Conservation (phyloP, 2,329 filamentous ascomycete genomes). For the Dothideomycetes sp. region DNA sequence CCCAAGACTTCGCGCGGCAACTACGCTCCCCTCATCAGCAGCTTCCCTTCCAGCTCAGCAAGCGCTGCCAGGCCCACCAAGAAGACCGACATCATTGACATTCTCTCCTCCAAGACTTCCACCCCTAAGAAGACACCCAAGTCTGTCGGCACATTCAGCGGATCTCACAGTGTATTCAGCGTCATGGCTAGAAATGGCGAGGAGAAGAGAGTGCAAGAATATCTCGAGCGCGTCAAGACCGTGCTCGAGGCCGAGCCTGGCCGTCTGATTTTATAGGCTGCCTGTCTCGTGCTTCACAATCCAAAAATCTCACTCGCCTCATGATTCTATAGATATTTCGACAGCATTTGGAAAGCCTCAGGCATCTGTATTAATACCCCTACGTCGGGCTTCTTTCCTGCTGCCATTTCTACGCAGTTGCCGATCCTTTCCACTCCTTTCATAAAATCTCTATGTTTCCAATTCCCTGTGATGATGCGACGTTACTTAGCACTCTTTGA, state of each 20-base stretch:
- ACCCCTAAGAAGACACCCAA: conserved; percentile 19
- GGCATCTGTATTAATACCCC: neutral
- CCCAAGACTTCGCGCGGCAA: conserved; percentile 42
- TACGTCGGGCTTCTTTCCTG: neutral
- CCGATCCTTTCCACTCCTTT: neutral
- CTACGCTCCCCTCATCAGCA: conserved; percentile 63
- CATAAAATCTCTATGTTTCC: no score
- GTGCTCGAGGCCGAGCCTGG: conserved; percentile 74
- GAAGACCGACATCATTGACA: conserved; percentile 70
- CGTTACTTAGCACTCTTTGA: no score
- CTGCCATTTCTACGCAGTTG: neutral
- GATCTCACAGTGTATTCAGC: conserved; percentile 66
- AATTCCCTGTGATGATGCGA: no score
- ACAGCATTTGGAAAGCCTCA: neutral
- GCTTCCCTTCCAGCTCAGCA: conserved; percentile 36
- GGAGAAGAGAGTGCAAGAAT: conserved; percentile 68
- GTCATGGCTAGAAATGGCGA: conserved; percentile 70
- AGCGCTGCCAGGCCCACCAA: conserved; percentile 20
- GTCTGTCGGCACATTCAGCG: conserved; percentile 16
- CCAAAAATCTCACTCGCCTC: neutral
- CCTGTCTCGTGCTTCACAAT: no score
- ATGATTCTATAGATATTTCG: neutral
- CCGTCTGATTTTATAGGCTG: conserved; percentile 48
- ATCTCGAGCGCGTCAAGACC: conserved; percentile 76
- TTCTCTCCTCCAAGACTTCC: conserved; percentile 45